Evolutionary conservation across 2,329 filamentous ascomycete genomes (phyloP), one percentile per base, ranked within the genome.

Genomic region (Pezizomycotina sp.): DNA sequence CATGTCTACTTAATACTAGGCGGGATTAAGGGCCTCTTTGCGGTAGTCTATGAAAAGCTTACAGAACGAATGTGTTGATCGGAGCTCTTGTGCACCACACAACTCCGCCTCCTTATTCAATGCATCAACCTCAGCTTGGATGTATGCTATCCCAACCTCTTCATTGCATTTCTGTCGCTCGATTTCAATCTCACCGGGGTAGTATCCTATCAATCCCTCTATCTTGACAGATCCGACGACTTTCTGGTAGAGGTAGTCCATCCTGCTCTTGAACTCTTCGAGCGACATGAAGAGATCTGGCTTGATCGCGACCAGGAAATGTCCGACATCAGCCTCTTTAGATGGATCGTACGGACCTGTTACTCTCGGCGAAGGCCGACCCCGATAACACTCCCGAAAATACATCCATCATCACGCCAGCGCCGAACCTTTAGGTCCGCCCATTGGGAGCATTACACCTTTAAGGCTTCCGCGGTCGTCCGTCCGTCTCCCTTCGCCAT

Each of bases 351-450:
- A 89, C 0, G 80, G 81, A 12, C 69, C 69, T 0, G 73, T 77
- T 12, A 89, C 80, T 50, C 0, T 79, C 79, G 0, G 77, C 81
- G 56, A 81, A 89, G 0, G 78, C 78, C 20, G 73, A 75, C 0
- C 79, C 80, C 0, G 77, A 81, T 0, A 89, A 51, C 0, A 79
- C 74, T 0, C 79, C 80, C 0, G 77, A 83, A 52, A 89, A 86
- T 2, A 91, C 76, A 52, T 89, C 79, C 81, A 89, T 89, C 77
- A 83, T 86, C 36, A 89, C 69, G 77, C 62, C 25, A 89, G 55
- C 0, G 68, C 81, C 2, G 74, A 79, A 0, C 81, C 81, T 55
- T 89, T 89, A 0, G 80, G 78, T 0, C 81, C 80, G 2, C 79
- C 79, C 76, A 89, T 65, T n/a, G n/a, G n/a, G n/a, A n/a, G n/a